These are phyloP conservation scores for Cyclocybe aegerita DNA, from an alignment of 768 basidiomycete genomes.

Conservation along the genomic window DNA sequence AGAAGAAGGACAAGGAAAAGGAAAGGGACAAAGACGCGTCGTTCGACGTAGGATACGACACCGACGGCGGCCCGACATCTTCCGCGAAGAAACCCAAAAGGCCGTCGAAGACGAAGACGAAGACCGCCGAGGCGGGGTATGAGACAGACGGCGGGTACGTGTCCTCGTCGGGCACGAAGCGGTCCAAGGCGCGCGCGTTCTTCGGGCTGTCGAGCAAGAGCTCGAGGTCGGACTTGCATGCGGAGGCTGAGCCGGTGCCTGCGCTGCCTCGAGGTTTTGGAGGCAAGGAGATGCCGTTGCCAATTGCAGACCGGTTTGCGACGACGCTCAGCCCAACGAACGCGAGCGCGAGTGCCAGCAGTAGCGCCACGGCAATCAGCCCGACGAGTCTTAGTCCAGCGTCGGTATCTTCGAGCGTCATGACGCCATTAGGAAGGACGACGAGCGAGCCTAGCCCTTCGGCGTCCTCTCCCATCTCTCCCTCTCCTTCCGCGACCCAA, in stretches of 20 bases:
- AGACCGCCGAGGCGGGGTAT: constrained; percentile 25
- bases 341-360: constrained; percentile 1
- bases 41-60: constrained; percentile 23
- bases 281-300: constrained; percentile 33
- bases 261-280: constrained; percentile 15
- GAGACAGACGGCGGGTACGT: constrained; percentile 36
- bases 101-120: constrained; percentile 18
- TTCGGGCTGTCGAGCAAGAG: constrained; percentile 42
- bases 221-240: constrained; percentile 33
- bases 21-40: constrained; percentile 17
- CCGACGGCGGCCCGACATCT: constrained; percentile 19
- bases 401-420: no score
- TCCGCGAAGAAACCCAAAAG: constrained; percentile 6
- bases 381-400: no score
- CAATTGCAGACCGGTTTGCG: constrained; percentile 49
- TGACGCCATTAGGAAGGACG: no score
- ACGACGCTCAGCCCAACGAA: constrained; percentile 24
- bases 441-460: no score
- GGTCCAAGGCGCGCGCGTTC: constrained; percentile 37
- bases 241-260: constrained; percentile 20
- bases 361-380: constrained; percentile 7
- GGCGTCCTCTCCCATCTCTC: no score
- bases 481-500: no score
- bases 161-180: constrained; percentile 25
- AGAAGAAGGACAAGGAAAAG: constrained; percentile 15